Base-by-base conservation (phyloP, 2,329 filamentous ascomycete species). In the Chrysoporthe deuterocubensis region DNA sequence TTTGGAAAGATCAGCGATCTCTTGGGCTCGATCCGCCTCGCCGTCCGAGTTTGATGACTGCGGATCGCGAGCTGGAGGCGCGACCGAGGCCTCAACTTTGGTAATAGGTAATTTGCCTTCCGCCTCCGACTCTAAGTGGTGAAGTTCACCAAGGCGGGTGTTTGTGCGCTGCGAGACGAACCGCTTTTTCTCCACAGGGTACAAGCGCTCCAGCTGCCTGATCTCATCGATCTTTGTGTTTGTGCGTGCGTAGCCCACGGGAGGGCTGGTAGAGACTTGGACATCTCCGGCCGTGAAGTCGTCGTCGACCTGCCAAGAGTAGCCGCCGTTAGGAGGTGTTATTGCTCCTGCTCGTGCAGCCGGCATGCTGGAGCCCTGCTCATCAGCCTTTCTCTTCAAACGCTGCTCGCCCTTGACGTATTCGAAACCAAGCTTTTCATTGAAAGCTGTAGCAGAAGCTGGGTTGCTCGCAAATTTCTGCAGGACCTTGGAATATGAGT, bases 211-310 rank as follows among this genome's bases (percentile, higher is more conserved):
- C 61, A 76, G 71, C 62, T 76, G 74, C 13, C 75, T 74, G 63
- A 81, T 77, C 61, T 78, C 75, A 18, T 79, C 75, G 26, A 81
- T 74, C 58, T 75, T 76, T 50, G 74, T 75, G 64, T 78, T 80
- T 67, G 73, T 76, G 52, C 76, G 76, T 57, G 72, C 75, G 32
- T 81, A 76, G 40, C 75, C 78, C 63, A 88, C 80, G 43, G 84
- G 82, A n/a, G 86, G 86, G 69, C 85, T 88, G 70, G 84, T 80
- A 0, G 86, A 88, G 44, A 85, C 73, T 67, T 87, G 85, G 50
- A 88, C 68, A 67, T 88, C 85, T 54, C 82, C 81, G 13, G 82
- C 85, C 0, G 86, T 88, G 71, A 89, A 87, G 65, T 89, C 86
- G 5, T 83, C 81, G 44, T 88, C 86, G 7, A 87, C 75, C 66